These are phyloP conservation scores for Hypoxylon sp. DNA, from an alignment of 2,329 filamentous ascomycete genomes.

Conservation along the genomic window DNA sequence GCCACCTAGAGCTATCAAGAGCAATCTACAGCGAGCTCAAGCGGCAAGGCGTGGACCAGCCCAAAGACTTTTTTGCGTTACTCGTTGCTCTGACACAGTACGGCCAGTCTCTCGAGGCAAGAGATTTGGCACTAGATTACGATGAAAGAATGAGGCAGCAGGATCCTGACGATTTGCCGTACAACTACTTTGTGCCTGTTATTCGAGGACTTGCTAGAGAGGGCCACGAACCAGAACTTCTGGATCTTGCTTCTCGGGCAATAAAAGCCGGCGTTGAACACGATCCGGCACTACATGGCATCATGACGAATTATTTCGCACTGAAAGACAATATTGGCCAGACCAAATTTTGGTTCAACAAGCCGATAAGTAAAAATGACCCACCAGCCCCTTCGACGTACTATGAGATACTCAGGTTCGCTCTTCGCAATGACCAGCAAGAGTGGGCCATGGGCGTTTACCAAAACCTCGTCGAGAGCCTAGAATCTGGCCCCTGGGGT, in stretches of 20 bases:
- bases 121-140: slow-evolving; percentile 37
- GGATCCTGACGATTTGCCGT: slow-evolving; percentile 39
- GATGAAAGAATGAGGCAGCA: slow-evolving; percentile 16
- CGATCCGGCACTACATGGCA: slow-evolving; percentile 55
- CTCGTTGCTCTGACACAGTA: slow-evolving; percentile 42
- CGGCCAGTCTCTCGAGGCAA: slow-evolving; percentile 44
- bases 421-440: slow-evolving; percentile 64
- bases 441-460: slow-evolving; percentile 71
- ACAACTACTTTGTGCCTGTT: slow-evolving; percentile 53
- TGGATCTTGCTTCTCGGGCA: slow-evolving; percentile 62
- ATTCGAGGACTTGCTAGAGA: slow-evolving; percentile 69
- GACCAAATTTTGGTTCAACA: slow-evolving; percentile 73
- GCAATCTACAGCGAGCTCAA: slow-evolving; percentile 52
- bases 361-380: slow-evolving; percentile 53
- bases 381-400: slow-evolving; percentile 57
- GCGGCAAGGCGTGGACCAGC: slow-evolving; percentile 25
- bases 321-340: slow-evolving; percentile 62
- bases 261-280: slow-evolving; percentile 56
- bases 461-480: slow-evolving; percentile 54
- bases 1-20: slow-evolving; percentile 59
- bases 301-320: slow-evolving; percentile 70
- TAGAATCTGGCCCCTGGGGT: slow-evolving; percentile 44
- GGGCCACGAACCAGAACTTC: slow-evolving; percentile 63
- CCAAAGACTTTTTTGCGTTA: slow-evolving; percentile 38
- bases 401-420: slow-evolving; percentile 65